Base-by-base conservation (phyloP, 73 alveolate genomes). In the Stentor roeselii region DNA sequence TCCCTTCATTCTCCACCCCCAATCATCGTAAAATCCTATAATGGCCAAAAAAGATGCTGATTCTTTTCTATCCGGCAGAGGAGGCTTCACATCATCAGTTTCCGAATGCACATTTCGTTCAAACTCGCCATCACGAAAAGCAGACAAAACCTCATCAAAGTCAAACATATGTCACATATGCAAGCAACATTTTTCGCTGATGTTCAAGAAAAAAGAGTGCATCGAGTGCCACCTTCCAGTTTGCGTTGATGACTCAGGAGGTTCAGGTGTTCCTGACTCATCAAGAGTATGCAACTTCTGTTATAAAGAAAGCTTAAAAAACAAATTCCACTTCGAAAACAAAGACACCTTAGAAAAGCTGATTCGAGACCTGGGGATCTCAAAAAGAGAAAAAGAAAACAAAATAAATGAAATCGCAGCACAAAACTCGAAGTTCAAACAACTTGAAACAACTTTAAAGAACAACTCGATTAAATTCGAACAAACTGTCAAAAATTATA, bases 151-250 rank as follows among this genome's bases (percentile, higher is more conserved):
- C 67, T 50, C 67, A 11, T 50, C 67, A 50, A 50, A 50, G 67
- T 50, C 67, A 21, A 50, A 50, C 21, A 50, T 50, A 11, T 50
- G 67, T 21, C 67, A 50, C 21, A 50, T 50, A 6, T 50, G 67
- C 67, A 50, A 50, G 67, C 67, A 50, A 21, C 67, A 50, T 11
- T 50, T 50, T 50, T 50, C 67, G 30, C 67, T 50, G 6, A 50
- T 50, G 67, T 50, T 50, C 67, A 50, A 50, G 67, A 50, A 50
- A 50, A 50, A 50, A 50, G 67, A 50, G 21, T 50, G 67, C 67
- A 50, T 50, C 6, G 67, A 50, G 21, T 50, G 67, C 67, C 67
- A 50, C 30, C 67, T 50, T 11, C 67, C 67, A 50, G 67, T 50
- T 50, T 50, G 67, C 21, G 67, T 21, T 50, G 67, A 50, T 50